Percentiles rank a stretch among this genome's conserved stretches.
Conservation (phyloP, 2,329 filamentous ascomycete genomes). For the Gaeumannomyces sp. region DNA sequence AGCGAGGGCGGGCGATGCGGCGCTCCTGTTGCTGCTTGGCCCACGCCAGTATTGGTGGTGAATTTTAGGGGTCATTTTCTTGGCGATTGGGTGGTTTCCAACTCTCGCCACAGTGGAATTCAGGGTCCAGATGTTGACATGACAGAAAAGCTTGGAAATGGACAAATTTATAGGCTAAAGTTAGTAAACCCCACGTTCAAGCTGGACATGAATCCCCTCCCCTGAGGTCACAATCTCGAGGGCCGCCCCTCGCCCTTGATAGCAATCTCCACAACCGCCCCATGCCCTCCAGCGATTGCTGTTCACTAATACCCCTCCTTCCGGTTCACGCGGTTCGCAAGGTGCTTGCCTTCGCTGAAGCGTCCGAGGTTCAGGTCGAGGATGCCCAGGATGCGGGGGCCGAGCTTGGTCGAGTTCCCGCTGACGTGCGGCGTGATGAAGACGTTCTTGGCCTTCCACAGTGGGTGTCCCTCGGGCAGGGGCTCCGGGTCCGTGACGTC, state of each 20-base stretch:
- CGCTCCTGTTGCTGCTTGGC: too few relatives aligned
- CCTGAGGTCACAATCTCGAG: too few relatives aligned
- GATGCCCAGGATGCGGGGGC: slow-evolving; percentile 11
- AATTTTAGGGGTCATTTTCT: neutral
- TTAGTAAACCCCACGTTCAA: neutral
- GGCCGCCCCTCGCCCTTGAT: too few relatives aligned
- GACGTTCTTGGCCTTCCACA: slow-evolving; percentile 57
- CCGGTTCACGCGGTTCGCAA: slow-evolving; percentile 18
- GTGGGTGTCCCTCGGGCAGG: slow-evolving; percentile 48
- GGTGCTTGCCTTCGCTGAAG: slow-evolving; percentile 13
- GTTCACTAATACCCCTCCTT: slow-evolving; percentile 16
- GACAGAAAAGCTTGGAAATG: neutral
- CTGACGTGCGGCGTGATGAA: slow-evolving; percentile 36
- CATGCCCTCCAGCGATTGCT: neutral
- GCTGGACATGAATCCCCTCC: too few relatives aligned
- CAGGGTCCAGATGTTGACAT: neutral
- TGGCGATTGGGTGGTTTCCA: neutral
- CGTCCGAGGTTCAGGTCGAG: slow-evolving; percentile 15
- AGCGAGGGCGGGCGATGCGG: neutral
- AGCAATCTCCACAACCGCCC: too few relatives aligned
- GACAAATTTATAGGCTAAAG: neutral
- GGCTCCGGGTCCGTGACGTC: slow-evolving; percentile 66
- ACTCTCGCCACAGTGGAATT: neutral
- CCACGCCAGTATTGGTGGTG: too few relatives aligned
- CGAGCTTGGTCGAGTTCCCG: slow-evolving; percentile 11